Conservation (phyloP, 805 yeast genomes). For the Ogataea ganodermae region DNA sequence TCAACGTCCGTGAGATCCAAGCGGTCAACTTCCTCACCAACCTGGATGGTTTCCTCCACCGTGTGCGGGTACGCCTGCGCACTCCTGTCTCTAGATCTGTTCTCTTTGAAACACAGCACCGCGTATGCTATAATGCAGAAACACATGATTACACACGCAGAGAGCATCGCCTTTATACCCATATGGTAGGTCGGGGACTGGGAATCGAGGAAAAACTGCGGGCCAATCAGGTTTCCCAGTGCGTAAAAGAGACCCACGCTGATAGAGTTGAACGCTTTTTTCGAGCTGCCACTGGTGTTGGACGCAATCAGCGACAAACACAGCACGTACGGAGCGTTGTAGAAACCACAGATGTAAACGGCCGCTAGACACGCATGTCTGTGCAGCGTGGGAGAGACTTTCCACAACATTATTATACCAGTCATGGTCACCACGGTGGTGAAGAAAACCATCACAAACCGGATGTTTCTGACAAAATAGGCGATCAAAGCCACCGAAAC, state of each 20-base stretch:
- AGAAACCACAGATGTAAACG: conserved; percentile 26
- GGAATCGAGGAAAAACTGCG: conserved; percentile 56
- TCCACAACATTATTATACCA: conserved; percentile 34
- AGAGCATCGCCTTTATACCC: conserved; percentile 52
- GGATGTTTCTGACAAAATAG: conserved; percentile 23
- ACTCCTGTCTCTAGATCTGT: conserved; percentile 46
- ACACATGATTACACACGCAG: conserved; percentile 27
- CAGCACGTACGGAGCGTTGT: conserved; percentile 24
- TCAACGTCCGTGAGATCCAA: conserved; percentile 59
- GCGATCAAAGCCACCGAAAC: conserved; percentile 22
- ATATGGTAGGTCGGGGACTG: conserved; percentile 56
- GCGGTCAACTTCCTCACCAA: conserved; percentile 23
- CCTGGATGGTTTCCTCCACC: conserved; percentile 17
- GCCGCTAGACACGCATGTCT: conserved; percentile 29
- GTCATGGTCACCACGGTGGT: conserved; percentile 29
- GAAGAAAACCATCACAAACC: conserved; percentile 31
- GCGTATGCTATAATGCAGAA: conserved; percentile 24
- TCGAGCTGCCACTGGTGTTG: conserved; percentile 66
- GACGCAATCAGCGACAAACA: conserved; percentile 30
- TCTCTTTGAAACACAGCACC: conserved; percentile 39
- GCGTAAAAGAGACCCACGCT: conserved; percentile 51
- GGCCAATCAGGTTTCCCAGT: conserved; percentile 61
- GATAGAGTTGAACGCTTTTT: conserved; percentile 44
- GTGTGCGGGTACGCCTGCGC: conserved; percentile 11
- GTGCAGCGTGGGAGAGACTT: conserved; percentile 17